phyloP scores from a whole-genome alignment of 352 stramenopile species.

The Globisporangium middletonii region DNA sequence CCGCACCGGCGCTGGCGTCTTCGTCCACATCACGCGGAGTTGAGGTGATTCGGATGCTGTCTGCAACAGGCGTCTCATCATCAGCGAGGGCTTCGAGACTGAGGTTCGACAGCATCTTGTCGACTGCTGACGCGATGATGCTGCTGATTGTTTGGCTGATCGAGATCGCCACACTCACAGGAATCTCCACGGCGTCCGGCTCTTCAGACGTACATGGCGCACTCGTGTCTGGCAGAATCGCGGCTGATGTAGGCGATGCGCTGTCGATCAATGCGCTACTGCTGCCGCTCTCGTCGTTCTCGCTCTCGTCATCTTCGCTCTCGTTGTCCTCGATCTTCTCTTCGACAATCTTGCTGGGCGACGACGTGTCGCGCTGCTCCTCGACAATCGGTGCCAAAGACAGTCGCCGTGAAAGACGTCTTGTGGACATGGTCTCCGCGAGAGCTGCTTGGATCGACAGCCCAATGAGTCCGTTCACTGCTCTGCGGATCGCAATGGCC shows the following conservation, averaged over 20 bases:
- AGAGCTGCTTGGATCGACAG: slow-evolving; percentile 36
- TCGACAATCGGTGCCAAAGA: slow-evolving; percentile 15
- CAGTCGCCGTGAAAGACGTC: slow-evolving; percentile 13
- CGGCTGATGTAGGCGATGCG: not conserved
- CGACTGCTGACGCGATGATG: slow-evolving; percentile 23
- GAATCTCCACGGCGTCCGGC: slow-evolving; percentile 13
- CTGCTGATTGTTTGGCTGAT: slow-evolving; percentile 25
- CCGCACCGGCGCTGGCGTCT: too few species aligned
- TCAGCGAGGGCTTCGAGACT: not conserved
- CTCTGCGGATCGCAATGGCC: slow-evolving; percentile 29
- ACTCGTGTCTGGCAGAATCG: too few species aligned
- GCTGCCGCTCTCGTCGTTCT: not conserved
- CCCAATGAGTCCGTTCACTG: slow-evolving; percentile 34
- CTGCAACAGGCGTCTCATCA: too few species aligned
- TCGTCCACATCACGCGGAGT: too few species aligned
- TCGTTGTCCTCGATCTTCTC: slow-evolving; percentile 1
- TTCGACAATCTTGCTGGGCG: not conserved
- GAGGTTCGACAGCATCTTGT: slow-evolving; percentile 17
- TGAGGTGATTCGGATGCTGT: not conserved
- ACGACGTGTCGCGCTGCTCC: slow-evolving; percentile 5
- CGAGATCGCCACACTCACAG: slow-evolving; percentile 19
- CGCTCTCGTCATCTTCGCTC: not conserved
- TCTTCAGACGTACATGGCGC: not conserved
- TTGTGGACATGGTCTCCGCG: slow-evolving; percentile 20
- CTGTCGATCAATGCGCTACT: not conserved